phyloP scores from a whole-genome alignment of 2,329 filamentous ascomycete species.

The Pseudogymnoascus sp. region DNA sequence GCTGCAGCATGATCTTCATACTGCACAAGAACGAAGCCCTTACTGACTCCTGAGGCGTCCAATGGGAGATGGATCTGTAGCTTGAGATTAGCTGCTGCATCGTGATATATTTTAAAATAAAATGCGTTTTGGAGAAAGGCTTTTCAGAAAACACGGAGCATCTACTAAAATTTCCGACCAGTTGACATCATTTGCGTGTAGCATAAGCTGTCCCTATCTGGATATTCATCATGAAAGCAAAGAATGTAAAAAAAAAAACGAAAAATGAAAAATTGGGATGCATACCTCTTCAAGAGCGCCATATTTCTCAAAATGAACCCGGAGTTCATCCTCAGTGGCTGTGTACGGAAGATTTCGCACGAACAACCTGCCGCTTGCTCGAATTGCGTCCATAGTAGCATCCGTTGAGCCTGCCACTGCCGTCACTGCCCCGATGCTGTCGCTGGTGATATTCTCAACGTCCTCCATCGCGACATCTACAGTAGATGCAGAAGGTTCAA shows the following conservation, averaged over 20 bases:
- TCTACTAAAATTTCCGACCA: slow-evolving; percentile 99
- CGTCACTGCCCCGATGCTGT: slow-evolving; percentile 10
- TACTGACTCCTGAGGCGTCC: slow-evolving; percentile 64
- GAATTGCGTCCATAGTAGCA: slow-evolving; percentile 51
- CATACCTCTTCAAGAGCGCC: slow-evolving; percentile 84
- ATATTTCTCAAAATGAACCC: slow-evolving; percentile 61
- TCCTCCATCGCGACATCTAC: slow-evolving; percentile 13
- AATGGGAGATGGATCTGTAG: slow-evolving; percentile 77
- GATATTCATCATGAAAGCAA: slow-evolving; percentile 77
- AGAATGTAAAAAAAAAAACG: slow-evolving; percentile 20
- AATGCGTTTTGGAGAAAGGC: slow-evolving; percentile 21
- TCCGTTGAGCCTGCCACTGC: slow-evolving; percentile 21
- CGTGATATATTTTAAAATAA: neutral
- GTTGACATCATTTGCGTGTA: slow-evolving; percentile 78
- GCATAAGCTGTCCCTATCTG: slow-evolving; percentile 99
- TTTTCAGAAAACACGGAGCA: slow-evolving; percentile 77
- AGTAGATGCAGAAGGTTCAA: slow-evolving; percentile 10
- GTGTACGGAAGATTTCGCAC: slow-evolving; percentile 82
- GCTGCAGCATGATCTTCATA: slow-evolving; percentile 68
- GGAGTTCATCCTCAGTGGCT: slow-evolving; percentile 68
- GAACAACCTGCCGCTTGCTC: slow-evolving; percentile 71
- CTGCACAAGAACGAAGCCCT: slow-evolving; percentile 85
- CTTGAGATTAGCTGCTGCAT: slow-evolving; percentile 13
- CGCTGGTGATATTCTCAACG: slow-evolving; percentile 10
- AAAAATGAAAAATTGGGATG: slow-evolving; percentile 20